Evolutionary conservation across 129 eudicot species (phyloP).

Genomic region (Flaveria bidentis): DNA sequence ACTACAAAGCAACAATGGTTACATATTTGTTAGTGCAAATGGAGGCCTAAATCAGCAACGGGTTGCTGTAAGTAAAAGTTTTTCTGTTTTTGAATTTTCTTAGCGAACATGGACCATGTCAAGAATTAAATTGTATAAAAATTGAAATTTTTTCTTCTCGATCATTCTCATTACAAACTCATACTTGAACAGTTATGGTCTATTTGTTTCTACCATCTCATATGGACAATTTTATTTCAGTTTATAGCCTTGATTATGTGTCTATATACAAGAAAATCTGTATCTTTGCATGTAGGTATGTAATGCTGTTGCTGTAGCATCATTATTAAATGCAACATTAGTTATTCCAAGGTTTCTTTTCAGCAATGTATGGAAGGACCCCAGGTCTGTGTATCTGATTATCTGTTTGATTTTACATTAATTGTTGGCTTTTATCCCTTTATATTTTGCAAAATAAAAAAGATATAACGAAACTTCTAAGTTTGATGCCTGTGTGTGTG

Average conservation of each 20-base stretch:
- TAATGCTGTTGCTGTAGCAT: conserved; percentile 97
- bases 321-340: conserved; percentile 87
- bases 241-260: conserved; percentile 4
- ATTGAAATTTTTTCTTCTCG: neutral
- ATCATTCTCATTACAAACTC: neutral
- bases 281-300: conserved; percentile 66
- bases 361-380: conserved; percentile 97
- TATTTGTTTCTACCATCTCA: neutral
- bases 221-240: neutral
- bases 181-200: neutral
- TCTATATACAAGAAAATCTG: conserved; percentile 7
- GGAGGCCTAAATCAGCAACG: conserved; percentile 99
- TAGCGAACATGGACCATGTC: neutral
- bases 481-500: conserved; percentile 21
- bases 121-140: conserved; percentile 2
- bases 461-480: neutral
- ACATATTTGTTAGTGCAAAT: conserved; percentile 83
- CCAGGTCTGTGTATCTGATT: conserved; percentile 52
- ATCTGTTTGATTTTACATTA: conserved; percentile 9
- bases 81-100: neutral
- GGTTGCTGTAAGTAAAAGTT: conserved; percentile 77
- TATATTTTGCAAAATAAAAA: neutral
- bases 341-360: conserved; percentile 89
- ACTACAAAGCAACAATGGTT: conserved; percentile 56
- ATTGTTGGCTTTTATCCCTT: neutral